Evolutionary conservation across 1,139 yeast genomes (phyloP).

Genomic region (Torulaspora globosa): DNA sequence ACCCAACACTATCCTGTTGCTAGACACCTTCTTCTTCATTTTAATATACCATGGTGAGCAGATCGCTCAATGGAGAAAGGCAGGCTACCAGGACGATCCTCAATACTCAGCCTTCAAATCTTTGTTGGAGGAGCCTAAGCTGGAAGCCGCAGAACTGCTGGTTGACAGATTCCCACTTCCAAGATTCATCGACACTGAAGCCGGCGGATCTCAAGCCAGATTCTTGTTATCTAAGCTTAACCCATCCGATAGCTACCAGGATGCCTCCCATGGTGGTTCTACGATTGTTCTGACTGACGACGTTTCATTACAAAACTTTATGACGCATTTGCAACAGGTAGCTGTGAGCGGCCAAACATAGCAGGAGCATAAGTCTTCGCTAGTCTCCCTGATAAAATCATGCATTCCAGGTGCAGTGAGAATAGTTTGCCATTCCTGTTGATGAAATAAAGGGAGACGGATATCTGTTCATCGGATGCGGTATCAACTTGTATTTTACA

Average conservation of each 20-base stretch:
- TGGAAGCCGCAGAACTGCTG: conserved; percentile 86
- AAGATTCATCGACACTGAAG: conserved; percentile 92
- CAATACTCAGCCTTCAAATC: conserved; percentile 86
- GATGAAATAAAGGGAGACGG: neutral
- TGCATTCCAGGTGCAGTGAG: conserved; percentile 2
- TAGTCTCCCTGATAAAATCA: conserved; percentile 1
- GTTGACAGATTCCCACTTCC: conserved; percentile 96
- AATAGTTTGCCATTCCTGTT: conserved; percentile 2
- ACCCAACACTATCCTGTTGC: conserved; percentile 78
- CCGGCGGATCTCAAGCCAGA: conserved; percentile 97
- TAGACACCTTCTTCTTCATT: conserved; percentile 95
- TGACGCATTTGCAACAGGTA: conserved; percentile 82
- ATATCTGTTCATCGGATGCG: neutral
- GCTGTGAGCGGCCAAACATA: conserved; percentile 53
- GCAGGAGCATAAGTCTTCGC: conserved; percentile 4
- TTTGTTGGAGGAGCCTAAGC: conserved; percentile 82
- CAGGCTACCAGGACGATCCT: conserved; percentile 86
- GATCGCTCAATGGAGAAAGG: conserved; percentile 94
- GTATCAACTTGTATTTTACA: conserved; percentile 8
- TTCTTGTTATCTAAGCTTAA: conserved; percentile 90
- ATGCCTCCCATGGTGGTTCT: conserved; percentile 50
- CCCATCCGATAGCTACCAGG: conserved; percentile 83
- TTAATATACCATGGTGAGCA: conserved; percentile 93
- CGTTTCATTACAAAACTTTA: conserved; percentile 85
- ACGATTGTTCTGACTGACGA: conserved; percentile 94